Evolutionary conservation across 1,284 basidiomycete species (phyloP), one percentile per base, ranked within the genome.

Genomic region (Ustilago sp.): DNA sequence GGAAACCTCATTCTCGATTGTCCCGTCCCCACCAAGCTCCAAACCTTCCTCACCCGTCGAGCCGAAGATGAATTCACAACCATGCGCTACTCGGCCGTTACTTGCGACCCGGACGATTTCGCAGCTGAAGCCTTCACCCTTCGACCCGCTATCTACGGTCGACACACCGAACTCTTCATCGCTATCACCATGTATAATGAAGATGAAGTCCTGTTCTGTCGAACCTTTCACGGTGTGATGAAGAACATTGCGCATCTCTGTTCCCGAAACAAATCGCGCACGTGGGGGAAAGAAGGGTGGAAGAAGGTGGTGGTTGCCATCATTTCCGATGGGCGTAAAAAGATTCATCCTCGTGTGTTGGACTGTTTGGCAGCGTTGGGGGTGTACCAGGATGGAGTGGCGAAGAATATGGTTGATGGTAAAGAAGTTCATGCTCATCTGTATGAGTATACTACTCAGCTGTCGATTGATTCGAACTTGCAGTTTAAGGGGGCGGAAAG

Each of bases 201-300:
- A 88, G 92, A 98, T 85, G 96, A 98, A 80, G 88, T 94, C 36
- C 68, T 98, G 12, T 96, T 99, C 86, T 94, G 94, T 85, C 89
- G 96, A 53, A 99, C 97, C 1, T 87, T 99, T 79, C 94, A 98
- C 86, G 96, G 95, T 4, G 94, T 99, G 13, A 98, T 98, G 95
- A 89, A 83, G 75, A 80, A 83, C 80, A 84, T 83, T 62, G 80
- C 81, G 1, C 72, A 81, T 60, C 89, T 98, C 8, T 98, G 96
- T 86, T 92, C 93, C 11, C 90, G 96, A 41, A 95, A 95, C 87
- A 94, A 94, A 81, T 95, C 93, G 12, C 91, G 94, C 68, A 96
- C 94, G 0, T 99, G 96, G 97, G 96, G 96, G 4, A 90, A 91
- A 8, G 94, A 98, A 63, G 92, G 94, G 0, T 99, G 96, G 96